These are phyloP conservation scores for Fusarium denticulatum DNA, from an alignment of 2,329 filamentous ascomycete species.

Conservation along the genomic window DNA sequence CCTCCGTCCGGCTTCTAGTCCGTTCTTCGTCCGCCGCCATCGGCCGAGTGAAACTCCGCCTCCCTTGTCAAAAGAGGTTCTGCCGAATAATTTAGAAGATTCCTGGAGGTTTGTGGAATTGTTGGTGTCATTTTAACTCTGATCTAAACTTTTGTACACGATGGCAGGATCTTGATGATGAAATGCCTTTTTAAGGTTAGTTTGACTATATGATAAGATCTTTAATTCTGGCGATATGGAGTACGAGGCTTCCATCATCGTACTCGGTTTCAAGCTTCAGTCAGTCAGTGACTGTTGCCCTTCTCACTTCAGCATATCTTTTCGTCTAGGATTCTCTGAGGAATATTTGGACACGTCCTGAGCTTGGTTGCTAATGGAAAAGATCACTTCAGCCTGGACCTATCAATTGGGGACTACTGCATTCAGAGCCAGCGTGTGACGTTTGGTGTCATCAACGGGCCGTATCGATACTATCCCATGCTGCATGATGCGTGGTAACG, in stretches of 20 bases:
- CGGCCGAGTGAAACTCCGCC: neutral
- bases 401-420: neutral
- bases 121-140: neutral
- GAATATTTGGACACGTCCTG: no score
- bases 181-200: neutral
- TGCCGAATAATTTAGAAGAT: neutral
- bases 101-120: neutral
- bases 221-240: neutral
- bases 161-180: neutral
- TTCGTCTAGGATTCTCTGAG: neutral
- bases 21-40: neutral
- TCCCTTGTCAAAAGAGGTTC: neutral
- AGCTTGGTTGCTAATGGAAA: neutral
- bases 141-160: neutral
- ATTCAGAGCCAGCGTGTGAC: neutral
- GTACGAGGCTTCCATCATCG: neutral
- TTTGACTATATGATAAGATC: neutral
- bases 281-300: no score
- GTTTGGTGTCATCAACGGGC: neutral
- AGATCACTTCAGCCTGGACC: neutral
- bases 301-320: no score
- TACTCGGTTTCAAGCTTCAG: no score
- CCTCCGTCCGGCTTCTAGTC: neutral
- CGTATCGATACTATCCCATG: neutral
- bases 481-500: neutral